Percentiles rank a stretch among this genome's conserved stretches.
phyloP scores from a whole-genome alignment of 1,139 yeast genomes.

The Hansenula sp. region DNA sequence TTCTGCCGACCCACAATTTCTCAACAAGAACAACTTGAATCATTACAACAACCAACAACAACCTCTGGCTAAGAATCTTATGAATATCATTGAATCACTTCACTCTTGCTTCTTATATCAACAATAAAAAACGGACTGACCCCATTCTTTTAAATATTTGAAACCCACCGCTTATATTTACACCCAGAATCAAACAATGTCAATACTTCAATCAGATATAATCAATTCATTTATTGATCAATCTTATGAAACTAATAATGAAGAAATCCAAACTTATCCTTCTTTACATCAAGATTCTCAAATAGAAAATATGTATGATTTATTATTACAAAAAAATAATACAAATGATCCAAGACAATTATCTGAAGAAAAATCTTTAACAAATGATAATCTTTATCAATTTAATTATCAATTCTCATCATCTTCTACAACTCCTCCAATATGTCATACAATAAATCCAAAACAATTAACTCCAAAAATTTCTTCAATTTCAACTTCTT shows the following conservation, averaged over 20 bases:
- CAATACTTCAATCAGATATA: not conserved
- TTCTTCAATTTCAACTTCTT: not conserved
- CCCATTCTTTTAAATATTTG: too few species aligned
- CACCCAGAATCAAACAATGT: not conserved
- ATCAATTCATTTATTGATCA: not conserved
- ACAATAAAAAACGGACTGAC: too few species aligned
- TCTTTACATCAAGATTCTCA: too few species aligned
- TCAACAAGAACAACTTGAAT: too few species aligned
- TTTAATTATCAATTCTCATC: not conserved
- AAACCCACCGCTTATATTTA: not conserved
- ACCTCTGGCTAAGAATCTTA: too few species aligned
- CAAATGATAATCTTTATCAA: not conserved
- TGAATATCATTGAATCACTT: too few species aligned
- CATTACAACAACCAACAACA: too few species aligned
- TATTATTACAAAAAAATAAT: not conserved
- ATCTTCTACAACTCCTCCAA: not conserved
- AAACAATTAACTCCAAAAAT: not conserved
- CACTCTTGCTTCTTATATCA: too few species aligned
- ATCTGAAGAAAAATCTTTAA: not conserved
- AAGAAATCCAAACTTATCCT: too few species aligned
- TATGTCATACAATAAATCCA: not conserved
- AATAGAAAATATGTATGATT: not conserved
- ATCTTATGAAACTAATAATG: too few species aligned
- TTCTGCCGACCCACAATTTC: too few species aligned
- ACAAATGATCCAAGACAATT: not conserved